These are phyloP conservation scores for Jatropha curcas DNA, from an alignment of 345 rosid genomes.

Conservation along the genomic window DNA sequence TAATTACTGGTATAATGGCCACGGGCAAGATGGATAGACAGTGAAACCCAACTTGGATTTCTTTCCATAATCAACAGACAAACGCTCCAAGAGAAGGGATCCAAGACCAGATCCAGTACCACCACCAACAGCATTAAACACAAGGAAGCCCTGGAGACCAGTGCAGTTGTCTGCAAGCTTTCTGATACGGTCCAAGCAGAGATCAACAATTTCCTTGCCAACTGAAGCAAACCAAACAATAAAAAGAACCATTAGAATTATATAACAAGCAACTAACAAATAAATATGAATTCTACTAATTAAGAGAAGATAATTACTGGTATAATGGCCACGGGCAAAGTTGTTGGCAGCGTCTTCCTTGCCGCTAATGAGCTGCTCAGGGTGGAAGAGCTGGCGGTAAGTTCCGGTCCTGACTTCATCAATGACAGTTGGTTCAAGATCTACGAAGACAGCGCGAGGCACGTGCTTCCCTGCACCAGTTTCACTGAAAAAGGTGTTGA, in stretches of 20 bases:
- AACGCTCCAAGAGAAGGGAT: slow-evolving; percentile 32
- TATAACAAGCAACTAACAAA: too few relatives aligned
- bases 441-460: slow-evolving; percentile 31
- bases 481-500: slow-evolving; percentile 37
- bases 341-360: slow-evolving; percentile 38
- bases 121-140: slow-evolving; percentile 34
- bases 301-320: slow-evolving; percentile 8
- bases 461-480: slow-evolving; percentile 36
- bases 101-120: slow-evolving; percentile 35
- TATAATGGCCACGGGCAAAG: slow-evolving; percentile 34
- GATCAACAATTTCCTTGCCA: slow-evolving; percentile 34
- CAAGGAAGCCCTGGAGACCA: slow-evolving; percentile 34
- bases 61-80: slow-evolving; percentile 34
- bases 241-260: neutral
- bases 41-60: slow-evolving; percentile 36
- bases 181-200: slow-evolving; percentile 30
- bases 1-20: slow-evolving; percentile 32
- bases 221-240: slow-evolving; percentile 9
- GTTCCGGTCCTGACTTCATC: slow-evolving; percentile 31
- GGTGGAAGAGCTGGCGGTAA: slow-evolving; percentile 34
- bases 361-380: slow-evolving; percentile 35
- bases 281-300: neutral
- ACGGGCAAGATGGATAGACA: slow-evolving; percentile 33
- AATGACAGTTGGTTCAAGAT: slow-evolving; percentile 34
- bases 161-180: slow-evolving; percentile 36